Percentiles rank a stretch among this genome's conserved stretches.
Evolutionary conservation across 2,329 filamentous ascomycete genomes (phyloP).

Genomic region (Lachnellula occidentalis): DNA sequence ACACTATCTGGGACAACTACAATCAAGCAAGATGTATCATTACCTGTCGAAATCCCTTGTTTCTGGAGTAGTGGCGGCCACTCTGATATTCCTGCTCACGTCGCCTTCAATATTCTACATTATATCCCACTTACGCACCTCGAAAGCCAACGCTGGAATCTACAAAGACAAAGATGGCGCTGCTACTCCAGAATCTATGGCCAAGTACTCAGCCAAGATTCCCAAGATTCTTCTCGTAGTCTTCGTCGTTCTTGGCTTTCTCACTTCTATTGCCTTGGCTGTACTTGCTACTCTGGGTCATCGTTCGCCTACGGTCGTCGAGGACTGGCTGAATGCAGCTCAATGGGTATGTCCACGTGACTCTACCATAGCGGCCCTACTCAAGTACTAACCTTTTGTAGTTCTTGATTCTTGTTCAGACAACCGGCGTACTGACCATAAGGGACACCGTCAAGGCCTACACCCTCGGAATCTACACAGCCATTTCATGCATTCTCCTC

Average conservation of each 20-base stretch:
- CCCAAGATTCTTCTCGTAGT: conserved; percentile 51
- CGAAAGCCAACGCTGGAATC: conserved; percentile 34
- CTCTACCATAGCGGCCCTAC: not conserved
- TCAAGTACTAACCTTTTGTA: conserved; percentile 28
- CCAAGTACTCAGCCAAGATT: conserved; percentile 54
- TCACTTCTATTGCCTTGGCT: conserved; percentile 50
- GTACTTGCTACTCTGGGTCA: conserved; percentile 43
- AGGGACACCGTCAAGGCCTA: conserved; percentile 49
- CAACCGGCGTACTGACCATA: conserved; percentile 42
- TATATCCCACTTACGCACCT: conserved; percentile 30
- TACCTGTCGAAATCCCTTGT: conserved; percentile 34
- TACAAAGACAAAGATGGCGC: conserved; percentile 68
- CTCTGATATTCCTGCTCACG: conserved; percentile 33
- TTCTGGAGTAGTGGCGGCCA: conserved; percentile 28
- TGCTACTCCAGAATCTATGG: conserved; percentile 57
- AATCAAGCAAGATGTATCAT: conserved; percentile 53
- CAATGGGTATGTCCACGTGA: conserved; percentile 54
- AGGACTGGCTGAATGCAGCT: conserved; percentile 55
- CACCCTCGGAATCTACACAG: conserved; percentile 46
- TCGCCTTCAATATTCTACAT: conserved; percentile 35
- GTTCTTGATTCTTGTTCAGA: conserved; percentile 48
- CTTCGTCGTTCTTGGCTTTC: conserved; percentile 49
- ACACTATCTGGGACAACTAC: not conserved
- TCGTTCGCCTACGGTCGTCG: conserved; percentile 39
- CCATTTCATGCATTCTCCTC: conserved; percentile 43